Evolutionary conservation across 371 early-diverging fungal species (phyloP).

Genomic region (Mortierella sp.): DNA sequence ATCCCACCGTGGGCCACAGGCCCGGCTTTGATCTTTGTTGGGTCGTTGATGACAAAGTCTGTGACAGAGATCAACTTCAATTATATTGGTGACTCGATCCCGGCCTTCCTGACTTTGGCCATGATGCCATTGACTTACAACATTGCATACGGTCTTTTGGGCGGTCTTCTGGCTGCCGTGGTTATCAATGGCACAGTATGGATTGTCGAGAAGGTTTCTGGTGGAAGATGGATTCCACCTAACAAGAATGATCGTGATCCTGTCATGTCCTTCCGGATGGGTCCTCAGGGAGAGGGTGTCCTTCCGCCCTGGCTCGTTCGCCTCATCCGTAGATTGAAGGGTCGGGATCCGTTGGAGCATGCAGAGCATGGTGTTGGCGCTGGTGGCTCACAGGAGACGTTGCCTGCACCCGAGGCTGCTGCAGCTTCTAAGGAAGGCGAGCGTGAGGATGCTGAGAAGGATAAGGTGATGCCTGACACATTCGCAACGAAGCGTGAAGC

Average conservation of each 20-base stretch:
- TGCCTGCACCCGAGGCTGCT: conserved; percentile 5
- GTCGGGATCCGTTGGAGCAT: conserved; percentile 36
- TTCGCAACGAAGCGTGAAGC: conserved; percentile 2
- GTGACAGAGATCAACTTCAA: conserved; percentile 81
- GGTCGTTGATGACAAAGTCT: conserved; percentile 80
- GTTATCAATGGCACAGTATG: conserved; percentile 60
- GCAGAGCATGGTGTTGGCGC: conserved; percentile 32
- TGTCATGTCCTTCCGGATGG: conserved; percentile 58
- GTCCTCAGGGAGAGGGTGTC: conserved; percentile 57
- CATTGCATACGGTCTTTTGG: conserved; percentile 63
- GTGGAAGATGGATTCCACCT: conserved; percentile 58
- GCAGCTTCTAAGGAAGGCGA: neutral
- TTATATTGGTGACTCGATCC: conserved; percentile 80
- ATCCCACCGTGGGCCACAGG: conserved; percentile 88
- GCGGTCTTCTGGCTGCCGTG: conserved; percentile 62
- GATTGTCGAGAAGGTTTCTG: conserved; percentile 57
- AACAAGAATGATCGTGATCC: conserved; percentile 61
- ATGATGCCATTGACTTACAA: conserved; percentile 81
- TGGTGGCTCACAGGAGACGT: conserved; percentile 19
- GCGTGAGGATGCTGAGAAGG: conserved; percentile 4
- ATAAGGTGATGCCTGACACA: conserved; percentile 13
- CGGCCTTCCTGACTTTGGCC: conserved; percentile 80
- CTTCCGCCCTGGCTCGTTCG: conserved; percentile 60
- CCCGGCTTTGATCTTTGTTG: conserved; percentile 81
- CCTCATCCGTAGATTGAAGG: conserved; percentile 53